These are phyloP conservation scores for Dalechampia spathulata DNA, from an alignment of 441 rosid genomes.

Conservation along the genomic window DNA sequence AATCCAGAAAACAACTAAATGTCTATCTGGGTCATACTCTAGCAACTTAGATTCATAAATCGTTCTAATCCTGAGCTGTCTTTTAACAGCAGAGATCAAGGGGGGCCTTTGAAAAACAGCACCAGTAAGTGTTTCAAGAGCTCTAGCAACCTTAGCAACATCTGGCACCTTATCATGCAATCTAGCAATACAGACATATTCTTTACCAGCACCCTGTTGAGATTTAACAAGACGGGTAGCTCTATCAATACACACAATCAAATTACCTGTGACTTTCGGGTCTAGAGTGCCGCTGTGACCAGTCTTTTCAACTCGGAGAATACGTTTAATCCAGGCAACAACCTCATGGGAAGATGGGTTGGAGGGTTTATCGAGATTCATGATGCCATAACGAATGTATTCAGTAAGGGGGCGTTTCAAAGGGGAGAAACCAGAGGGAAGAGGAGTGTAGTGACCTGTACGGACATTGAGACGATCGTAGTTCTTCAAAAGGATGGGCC, in stretches of 20 bases:
- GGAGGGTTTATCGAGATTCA: slow-evolving; percentile 85
- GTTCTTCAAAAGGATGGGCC: slow-evolving; percentile 91
- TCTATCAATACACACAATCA: slow-evolving; percentile 85
- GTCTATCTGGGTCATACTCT: slow-evolving; percentile 73
- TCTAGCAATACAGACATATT: slow-evolving; percentile 89
- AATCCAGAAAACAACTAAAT: slow-evolving; percentile 92
- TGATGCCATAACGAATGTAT: slow-evolving; percentile 66
- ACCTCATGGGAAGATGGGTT: slow-evolving; percentile 94
- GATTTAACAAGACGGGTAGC: slow-evolving; percentile 92
- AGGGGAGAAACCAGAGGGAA: slow-evolving; percentile 69
- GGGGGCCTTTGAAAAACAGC: slow-evolving; percentile 93
- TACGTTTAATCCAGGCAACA: slow-evolving; percentile 92
- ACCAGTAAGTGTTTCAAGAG: slow-evolving; percentile 79
- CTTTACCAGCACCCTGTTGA: slow-evolving; percentile 92
- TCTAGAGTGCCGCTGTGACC: slow-evolving; percentile 93
- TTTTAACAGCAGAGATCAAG: slow-evolving; percentile 77
- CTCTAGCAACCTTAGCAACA: slow-evolving; percentile 76
- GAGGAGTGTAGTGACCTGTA: slow-evolving; percentile 93
- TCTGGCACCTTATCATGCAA: slow-evolving; percentile 75
- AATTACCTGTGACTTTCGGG: slow-evolving; percentile 87
- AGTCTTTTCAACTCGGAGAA: slow-evolving; percentile 68
- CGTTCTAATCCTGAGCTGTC: slow-evolving; percentile 90
- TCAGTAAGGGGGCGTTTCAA: slow-evolving; percentile 75
- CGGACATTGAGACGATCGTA: slow-evolving; percentile 87
- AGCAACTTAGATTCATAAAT: slow-evolving; percentile 78